These are phyloP conservation scores for Suillus spraguei DNA, from an alignment of 768 basidiomycete species.

Conservation along the genomic window DNA sequence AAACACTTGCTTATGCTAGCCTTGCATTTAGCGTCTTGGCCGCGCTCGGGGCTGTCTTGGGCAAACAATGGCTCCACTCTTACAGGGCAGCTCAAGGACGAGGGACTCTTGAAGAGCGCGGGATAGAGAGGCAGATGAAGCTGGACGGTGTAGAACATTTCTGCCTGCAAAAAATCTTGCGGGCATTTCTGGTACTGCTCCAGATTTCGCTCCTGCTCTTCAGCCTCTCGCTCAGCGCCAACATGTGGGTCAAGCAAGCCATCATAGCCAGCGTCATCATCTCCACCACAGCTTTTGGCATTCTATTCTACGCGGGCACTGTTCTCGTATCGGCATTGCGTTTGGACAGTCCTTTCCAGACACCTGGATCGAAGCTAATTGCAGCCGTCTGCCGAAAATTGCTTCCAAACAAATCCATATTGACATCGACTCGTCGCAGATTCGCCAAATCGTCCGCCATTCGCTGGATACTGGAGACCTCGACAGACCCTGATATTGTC, in stretches of 20 bases:
- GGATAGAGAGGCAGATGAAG: slow-evolving; percentile 21
- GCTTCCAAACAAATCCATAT: background rate
- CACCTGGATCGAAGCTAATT: slow-evolving; percentile 16
- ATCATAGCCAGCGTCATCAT: slow-evolving; percentile 14
- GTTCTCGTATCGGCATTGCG: slow-evolving; percentile 13
- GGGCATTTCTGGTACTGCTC: slow-evolving; percentile 18
- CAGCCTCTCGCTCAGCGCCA: slow-evolving; percentile 15
- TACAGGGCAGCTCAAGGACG: background rate
- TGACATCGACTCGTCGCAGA: background rate
- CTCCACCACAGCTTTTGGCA: slow-evolving; percentile 14
- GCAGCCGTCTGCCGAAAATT: background rate
- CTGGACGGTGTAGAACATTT: slow-evolving; percentile 20
- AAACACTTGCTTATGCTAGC: background rate
- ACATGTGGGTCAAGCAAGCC: slow-evolving; percentile 15
- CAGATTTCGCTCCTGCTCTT: slow-evolving; percentile 26
- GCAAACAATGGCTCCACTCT: background rate
- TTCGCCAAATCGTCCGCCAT: background rate
- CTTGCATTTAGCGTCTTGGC: background rate
- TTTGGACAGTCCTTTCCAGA: slow-evolving; percentile 20
- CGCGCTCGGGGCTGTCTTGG: background rate
- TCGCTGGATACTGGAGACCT: background rate
- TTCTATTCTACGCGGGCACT: slow-evolving; percentile 18
- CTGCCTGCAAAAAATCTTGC: slow-evolving; percentile 17
- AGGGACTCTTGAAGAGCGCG: slow-evolving; percentile 11
- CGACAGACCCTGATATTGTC: background rate